Evolutionary conservation across 164 flowering plant species (phyloP), one percentile per base, ranked within the genome.

Genomic region (Vitis rotundifolia): DNA sequence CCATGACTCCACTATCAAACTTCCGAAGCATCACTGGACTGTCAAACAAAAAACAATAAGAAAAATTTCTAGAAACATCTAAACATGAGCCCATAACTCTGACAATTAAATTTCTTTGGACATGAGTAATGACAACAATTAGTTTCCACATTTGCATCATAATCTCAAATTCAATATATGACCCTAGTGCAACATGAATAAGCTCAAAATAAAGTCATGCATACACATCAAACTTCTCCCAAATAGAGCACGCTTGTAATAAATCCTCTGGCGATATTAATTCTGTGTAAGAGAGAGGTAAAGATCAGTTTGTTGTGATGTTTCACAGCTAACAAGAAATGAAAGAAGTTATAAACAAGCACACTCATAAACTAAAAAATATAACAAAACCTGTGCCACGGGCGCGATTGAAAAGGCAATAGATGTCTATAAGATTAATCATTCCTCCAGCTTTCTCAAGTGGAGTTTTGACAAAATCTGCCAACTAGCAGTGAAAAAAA

Each of bases 1-100:
- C 98, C 95, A 88, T 85, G 73, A 95, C 99, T 71, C 99, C 99
- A 64, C 98, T 95, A 77, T 95, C 99, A 86, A 95, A 95, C 80
- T 89, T 95, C 74, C 98, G 80, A 63, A 91, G 89, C 91, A 88
- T 88, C 31, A 93, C 93, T 53, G 98, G 89, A 60, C 99, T 95
- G 88, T 71, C 49, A 64, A 61, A 15, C 18, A 10, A 16, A 15
- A 47, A 49, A 11, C 11, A 29, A 15, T 68, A 9, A 53, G 4
- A 15, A 11, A 68, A 37, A 6, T 0, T 37, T 14, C 10, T 50
- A 49, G 49, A 57, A 55, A 57, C 50, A 56, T 49, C 59, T 1
- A 62, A 55, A 54, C 31, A 54, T 55, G 22, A 63, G 18, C n/a
- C 22, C 19, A 57, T 57, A 9, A 15, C 19, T 14, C 15, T 14